Conservation (phyloP, 176 grass and related monocot genomes). For the Triticum urartu region DNA sequence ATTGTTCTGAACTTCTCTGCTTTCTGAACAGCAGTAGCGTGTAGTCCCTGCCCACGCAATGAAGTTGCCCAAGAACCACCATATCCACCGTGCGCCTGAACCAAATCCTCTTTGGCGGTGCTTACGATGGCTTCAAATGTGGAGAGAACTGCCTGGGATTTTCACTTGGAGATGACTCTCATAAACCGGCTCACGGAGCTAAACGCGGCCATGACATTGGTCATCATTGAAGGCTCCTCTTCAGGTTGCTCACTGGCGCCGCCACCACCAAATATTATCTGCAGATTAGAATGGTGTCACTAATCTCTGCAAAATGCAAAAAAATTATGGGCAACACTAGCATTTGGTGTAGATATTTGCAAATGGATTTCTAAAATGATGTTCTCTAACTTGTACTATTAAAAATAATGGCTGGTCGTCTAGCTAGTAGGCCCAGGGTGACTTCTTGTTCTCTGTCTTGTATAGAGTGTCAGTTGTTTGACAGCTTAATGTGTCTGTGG, state of each 20-base stretch:
- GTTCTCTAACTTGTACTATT: neutral
- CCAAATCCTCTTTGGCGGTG: neutral
- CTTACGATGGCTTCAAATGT: neutral
- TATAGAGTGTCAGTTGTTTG: neutral
- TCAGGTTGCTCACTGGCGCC: constrained; percentile 52
- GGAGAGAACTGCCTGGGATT: neutral
- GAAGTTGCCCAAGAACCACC: neutral
- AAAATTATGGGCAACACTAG: neutral
- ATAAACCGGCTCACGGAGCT: constrained; percentile 76
- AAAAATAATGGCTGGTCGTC: neutral
- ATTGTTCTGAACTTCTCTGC: neutral
- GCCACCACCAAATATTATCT: constrained; percentile 73
- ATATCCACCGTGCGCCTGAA: neutral
- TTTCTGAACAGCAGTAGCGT: neutral
- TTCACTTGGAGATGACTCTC: constrained; percentile 78
- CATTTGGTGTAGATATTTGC: neutral
- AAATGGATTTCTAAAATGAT: neutral
- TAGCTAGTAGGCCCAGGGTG: neutral
- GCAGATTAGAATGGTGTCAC: neutral
- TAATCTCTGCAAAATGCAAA: neutral
- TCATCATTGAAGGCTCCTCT: constrained; percentile 57
- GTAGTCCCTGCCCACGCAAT: neutral
- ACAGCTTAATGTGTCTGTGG: neutral
- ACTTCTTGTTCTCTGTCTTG: neutral
- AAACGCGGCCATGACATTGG: constrained; percentile 72